Conservation (phyloP, 768 basidiomycete species). For the Leccinum incarnatum region DNA sequence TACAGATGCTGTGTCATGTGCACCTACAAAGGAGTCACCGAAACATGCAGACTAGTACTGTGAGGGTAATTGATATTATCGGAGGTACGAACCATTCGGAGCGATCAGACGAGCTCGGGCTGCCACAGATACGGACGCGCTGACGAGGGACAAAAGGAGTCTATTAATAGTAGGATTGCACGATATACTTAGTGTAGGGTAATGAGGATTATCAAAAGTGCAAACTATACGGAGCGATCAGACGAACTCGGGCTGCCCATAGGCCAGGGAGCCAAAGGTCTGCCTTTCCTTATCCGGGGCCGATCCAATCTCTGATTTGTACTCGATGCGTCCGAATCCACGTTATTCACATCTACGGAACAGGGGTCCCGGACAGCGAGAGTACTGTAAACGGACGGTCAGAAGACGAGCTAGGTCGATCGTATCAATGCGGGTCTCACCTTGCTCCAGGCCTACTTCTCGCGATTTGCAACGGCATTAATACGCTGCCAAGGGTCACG, state of each 20-base stretch:
- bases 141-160: neutral
- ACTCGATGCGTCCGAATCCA: conserved; percentile 24
- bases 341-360: conserved; percentile 11
- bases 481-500: neutral
- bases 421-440: conserved; percentile 9
- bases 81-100: too few species aligned
- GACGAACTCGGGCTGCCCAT: conserved; percentile 5
- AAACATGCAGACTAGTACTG: too few species aligned
- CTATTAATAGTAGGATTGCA: neutral
- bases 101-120: too few species aligned
- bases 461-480: conserved; percentile 19
- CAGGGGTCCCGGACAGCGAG: conserved; percentile 2
- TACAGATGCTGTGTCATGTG: too few species aligned
- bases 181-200: neutral
- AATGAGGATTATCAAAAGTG: neutral
- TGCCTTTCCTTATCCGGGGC: neutral
- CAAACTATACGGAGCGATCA: neutral
- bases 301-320: conserved; percentile 7
- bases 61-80: too few species aligned
- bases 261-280: conserved; percentile 11
- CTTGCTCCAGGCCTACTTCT: conserved; percentile 11
- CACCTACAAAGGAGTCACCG: too few species aligned
- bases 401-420: neutral
- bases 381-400: neutral
- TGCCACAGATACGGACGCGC: too few species aligned